These are phyloP conservation scores for Chytriomyces confervae DNA, from an alignment of 192 early-diverging fungal genomes.

Conservation along the genomic window DNA sequence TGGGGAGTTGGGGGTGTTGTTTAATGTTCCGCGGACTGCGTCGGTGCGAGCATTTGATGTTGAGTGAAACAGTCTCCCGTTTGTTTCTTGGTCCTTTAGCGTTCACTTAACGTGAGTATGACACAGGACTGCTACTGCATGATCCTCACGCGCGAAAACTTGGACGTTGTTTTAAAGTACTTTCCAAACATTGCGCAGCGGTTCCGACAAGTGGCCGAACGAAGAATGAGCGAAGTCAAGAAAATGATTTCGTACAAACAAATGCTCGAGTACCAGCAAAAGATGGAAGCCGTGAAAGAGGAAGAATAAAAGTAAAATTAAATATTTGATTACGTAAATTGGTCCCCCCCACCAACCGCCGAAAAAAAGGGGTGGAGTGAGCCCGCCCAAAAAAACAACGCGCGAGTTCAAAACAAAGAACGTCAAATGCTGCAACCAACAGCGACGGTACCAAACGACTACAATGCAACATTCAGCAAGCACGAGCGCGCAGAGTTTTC, in stretches of 20 bases:
- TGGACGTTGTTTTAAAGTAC: constrained; percentile 41
- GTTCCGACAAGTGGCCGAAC: constrained; percentile 42
- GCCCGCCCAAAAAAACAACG: background rate
- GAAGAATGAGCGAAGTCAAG: constrained; percentile 44
- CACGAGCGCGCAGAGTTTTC: constrained; percentile 23
- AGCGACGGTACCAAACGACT: background rate
- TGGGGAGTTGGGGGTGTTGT: constrained; percentile 57
- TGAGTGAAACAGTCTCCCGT: background rate
- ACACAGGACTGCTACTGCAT: constrained; percentile 47
- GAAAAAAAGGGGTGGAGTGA: background rate
- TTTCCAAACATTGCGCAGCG: constrained; percentile 48
- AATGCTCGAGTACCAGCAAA: constrained; percentile 34
- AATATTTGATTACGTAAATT: background rate
- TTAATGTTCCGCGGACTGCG: constrained; percentile 54
- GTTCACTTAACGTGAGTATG: background rate
- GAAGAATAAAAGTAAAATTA: background rate
- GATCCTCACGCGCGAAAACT: constrained; percentile 43
- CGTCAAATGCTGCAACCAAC: background rate
- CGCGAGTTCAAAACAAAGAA: background rate
- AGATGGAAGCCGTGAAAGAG: constrained; percentile 35
- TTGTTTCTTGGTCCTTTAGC: background rate
- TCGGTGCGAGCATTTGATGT: constrained; percentile 48
- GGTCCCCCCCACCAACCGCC: background rate
- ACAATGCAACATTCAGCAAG: constrained; percentile 25
- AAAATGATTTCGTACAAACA: constrained; percentile 36